Evolutionary conservation across 352 stramenopile species (phyloP).

Genomic region (Poterioochromonas sp.): DNA sequence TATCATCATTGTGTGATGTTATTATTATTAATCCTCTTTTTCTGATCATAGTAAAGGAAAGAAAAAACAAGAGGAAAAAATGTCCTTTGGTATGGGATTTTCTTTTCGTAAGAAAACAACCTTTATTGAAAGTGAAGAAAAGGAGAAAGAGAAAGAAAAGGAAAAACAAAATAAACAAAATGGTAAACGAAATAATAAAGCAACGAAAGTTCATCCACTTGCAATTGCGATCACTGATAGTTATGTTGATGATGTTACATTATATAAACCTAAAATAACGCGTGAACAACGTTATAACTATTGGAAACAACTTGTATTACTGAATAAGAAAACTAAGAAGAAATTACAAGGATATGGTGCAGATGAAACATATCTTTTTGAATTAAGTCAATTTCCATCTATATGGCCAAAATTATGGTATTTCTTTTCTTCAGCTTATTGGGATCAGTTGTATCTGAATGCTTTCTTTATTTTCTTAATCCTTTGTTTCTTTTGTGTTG

Average conservation of each 20-base stretch:
- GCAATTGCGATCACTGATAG: slow-evolving; percentile 1
- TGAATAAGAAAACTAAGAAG: not conserved
- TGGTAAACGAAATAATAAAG: not conserved
- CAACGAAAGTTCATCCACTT: not conserved
- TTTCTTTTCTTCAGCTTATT: not conserved
- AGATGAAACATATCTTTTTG: not conserved
- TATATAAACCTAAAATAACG: slow-evolving; percentile 20
- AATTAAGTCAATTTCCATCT: not conserved
- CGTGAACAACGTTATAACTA: not conserved
- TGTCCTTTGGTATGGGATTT: not conserved
- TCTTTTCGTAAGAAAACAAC: not conserved
- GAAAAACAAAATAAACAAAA: not conserved
- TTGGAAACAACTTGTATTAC: not conserved
- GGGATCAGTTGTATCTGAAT: slow-evolving; percentile 27
- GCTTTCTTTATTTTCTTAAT: not conserved
- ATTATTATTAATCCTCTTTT: too few relatives aligned
- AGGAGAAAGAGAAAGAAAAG: not conserved
- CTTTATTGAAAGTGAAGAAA: not conserved
- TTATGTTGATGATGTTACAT: slow-evolving; percentile 19
- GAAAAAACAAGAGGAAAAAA: too few relatives aligned
- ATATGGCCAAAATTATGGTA: too few relatives aligned
- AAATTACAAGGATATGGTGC: not conserved
- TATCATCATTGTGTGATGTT: too few relatives aligned
- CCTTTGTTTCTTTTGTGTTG: not conserved
- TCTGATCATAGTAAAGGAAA: too few relatives aligned